Evolutionary conservation across 176 grass and related monocot species (phyloP).

Genomic region (Lolium multiflorum): DNA sequence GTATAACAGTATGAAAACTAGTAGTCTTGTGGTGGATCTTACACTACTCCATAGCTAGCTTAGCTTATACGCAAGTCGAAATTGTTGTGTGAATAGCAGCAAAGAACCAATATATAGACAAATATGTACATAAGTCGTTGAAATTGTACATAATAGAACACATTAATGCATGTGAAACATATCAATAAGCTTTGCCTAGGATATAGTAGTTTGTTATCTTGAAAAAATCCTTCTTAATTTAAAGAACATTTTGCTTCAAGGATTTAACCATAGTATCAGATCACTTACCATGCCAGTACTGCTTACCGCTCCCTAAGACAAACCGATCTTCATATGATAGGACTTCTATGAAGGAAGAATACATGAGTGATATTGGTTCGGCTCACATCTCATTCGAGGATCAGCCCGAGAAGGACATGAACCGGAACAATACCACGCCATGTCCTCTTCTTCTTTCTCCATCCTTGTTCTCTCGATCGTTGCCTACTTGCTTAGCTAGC

Average conservation of each 20-base stretch:
- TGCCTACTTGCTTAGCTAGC: background rate
- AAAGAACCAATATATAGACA: background rate
- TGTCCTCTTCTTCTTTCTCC: slow-evolving; percentile 62
- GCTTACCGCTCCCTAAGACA: background rate
- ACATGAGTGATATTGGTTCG: slow-evolving; percentile 82
- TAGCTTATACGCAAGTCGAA: background rate
- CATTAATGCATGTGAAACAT: background rate
- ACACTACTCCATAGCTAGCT: background rate
- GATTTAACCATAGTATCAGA: slow-evolving; percentile 21
- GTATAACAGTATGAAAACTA: background rate
- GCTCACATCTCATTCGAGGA: slow-evolving; percentile 51
- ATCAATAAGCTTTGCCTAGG: background rate
- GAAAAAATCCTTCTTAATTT: background rate
- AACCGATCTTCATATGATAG: background rate
- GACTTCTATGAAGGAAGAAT: slow-evolving; percentile 54
- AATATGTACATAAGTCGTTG: background rate
- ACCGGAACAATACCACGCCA: slow-evolving; percentile 67
- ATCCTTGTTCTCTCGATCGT: background rate
- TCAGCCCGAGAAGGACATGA: slow-evolving; percentile 44
- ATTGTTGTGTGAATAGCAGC: background rate
- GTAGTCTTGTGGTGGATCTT: background rate
- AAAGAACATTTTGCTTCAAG: background rate
- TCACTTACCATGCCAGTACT: background rate
- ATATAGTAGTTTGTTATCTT: background rate
- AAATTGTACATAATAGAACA: background rate